Conservation (phyloP, 2,329 filamentous ascomycete species). For the Aspergillus pseudoviridinutans region DNA sequence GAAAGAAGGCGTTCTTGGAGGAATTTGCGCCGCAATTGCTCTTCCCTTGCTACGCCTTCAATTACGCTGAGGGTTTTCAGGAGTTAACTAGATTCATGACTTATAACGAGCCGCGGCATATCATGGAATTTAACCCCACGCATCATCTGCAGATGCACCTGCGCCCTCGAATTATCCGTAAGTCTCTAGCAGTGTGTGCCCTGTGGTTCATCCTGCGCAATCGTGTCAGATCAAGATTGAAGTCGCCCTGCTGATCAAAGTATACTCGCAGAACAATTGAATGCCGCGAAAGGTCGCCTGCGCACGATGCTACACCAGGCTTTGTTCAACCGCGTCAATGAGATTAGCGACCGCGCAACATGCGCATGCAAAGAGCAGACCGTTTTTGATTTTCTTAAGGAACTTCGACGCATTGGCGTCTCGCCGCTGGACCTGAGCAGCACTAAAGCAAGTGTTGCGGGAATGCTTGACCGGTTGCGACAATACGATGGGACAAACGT, state of each 20-base stretch:
- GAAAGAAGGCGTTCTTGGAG: not conserved
- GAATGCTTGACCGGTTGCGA: not conserved
- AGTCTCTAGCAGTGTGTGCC: not conserved
- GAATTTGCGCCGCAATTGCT: not conserved
- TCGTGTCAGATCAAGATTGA: too few species aligned
- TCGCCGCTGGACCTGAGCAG: slow-evolving; percentile 2
- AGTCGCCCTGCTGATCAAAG: too few species aligned
- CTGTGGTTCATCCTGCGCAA: too few species aligned
- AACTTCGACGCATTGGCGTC: not conserved
- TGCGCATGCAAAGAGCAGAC: slow-evolving; percentile 2
- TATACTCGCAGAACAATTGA: slow-evolving; percentile 2
- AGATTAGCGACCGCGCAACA: not conserved
- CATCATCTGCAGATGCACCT: not conserved
- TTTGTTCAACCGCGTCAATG: not conserved
- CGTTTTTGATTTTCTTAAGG: not conserved
- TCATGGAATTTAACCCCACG: slow-evolving; percentile 4
- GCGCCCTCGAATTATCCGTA: slow-evolving; percentile 1
- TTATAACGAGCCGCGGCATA: not conserved
- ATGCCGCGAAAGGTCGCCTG: slow-evolving; percentile 3
- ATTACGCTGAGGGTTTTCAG: not conserved
- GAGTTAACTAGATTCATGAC: not conserved
- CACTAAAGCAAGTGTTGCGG: not conserved
- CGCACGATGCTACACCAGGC: slow-evolving; percentile 1
- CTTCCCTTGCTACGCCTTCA: slow-evolving; percentile 2
- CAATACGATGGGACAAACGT: not conserved